Evolutionary conservation across 352 stramenopile genomes (phyloP), one percentile per base, ranked within the genome.

Genomic region (Globisporangium paroecandrum): DNA sequence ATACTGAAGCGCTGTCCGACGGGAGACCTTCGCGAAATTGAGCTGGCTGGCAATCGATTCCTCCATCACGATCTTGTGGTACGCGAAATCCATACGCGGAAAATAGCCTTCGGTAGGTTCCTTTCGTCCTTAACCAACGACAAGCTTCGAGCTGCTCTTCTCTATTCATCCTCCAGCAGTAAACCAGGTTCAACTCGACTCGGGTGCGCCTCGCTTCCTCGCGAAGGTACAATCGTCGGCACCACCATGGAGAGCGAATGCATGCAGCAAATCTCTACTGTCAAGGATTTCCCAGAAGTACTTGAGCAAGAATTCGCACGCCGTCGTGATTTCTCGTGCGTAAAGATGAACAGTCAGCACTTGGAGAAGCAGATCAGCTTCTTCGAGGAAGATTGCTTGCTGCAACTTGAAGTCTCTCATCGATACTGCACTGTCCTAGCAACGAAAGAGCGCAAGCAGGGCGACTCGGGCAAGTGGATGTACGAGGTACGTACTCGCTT

Each of bases 401-500:
- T 92, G 29, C 81, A 92, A 58, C 78, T 94, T 7, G 83, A 91
- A 34, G 74, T 71, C 15, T 77, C 85, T 8, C 76, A 90, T 66
- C 73, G 75, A 22, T 92, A 94, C 57, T 92, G 83, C 64, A 89
- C 85, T 1, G 82, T 90, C 3, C 59, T 88, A 25, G 85, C 82
- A 13, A 94, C 83, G 5, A 94, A 92, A 62, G 78, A 85, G 60
- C 76, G 83, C 15, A 79, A 79, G 18, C 82, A 89, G 68, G 85
- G 83, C 1, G 82, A 92, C 63, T 90, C 82, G 22, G 83, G 83
- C 4, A 82, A 83, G 57, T 94, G 85, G 85, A 90, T 94, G 82
- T 94, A 89, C 38, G 83, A 94, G 70, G 83, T 87, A 58, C 13
- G 24, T 34, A 32, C 13, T 27, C 9, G 18, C n/a, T 0, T 24